Conservation (phyloP, 1,284 basidiomycete species). For the Violaceomyces palustris region DNA sequence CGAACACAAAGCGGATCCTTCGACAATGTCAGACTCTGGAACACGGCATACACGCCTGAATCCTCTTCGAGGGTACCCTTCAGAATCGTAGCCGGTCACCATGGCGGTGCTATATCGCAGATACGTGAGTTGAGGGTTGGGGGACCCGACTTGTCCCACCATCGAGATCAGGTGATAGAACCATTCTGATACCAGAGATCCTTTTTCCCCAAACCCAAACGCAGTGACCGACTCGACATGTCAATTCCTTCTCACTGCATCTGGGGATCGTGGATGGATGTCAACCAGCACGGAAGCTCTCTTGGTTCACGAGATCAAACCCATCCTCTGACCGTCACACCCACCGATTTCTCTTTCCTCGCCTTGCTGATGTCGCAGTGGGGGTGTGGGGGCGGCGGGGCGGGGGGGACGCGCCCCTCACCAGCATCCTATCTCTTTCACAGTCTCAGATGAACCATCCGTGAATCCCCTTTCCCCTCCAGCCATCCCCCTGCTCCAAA, state of each 20-base stretch:
- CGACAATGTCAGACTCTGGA: slow-evolving; percentile 93
- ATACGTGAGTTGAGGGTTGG: slow-evolving; percentile 63
- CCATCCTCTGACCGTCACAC: no score
- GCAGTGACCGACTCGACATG: slow-evolving; percentile 80
- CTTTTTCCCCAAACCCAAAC: slow-evolving; percentile 13
- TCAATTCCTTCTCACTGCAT: slow-evolving; percentile 81
- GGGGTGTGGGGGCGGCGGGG: no score
- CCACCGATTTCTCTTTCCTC: no score
- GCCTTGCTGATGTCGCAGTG: no score
- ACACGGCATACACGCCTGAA: slow-evolving; percentile 63
- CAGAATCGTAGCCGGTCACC: slow-evolving; percentile 93
- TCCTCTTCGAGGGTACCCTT: slow-evolving; percentile 59
- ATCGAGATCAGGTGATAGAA: background rate
- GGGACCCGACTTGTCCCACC: background rate
- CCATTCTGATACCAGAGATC: slow-evolving; percentile 11
- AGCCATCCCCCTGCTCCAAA: no score
- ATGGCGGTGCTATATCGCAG: slow-evolving; percentile 84
- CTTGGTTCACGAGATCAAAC: slow-evolving; percentile 43
- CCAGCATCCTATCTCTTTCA: no score
- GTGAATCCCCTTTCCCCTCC: no score
- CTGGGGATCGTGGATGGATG: slow-evolving; percentile 88
- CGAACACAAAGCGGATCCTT: slow-evolving; percentile 66
- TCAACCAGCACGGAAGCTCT: slow-evolving; percentile 40
- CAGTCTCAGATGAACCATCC: no score
- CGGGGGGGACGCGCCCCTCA: no score